Base-by-base conservation (phyloP, 2,329 filamentous ascomycete genomes). In the Trichoderma sp. region DNA sequence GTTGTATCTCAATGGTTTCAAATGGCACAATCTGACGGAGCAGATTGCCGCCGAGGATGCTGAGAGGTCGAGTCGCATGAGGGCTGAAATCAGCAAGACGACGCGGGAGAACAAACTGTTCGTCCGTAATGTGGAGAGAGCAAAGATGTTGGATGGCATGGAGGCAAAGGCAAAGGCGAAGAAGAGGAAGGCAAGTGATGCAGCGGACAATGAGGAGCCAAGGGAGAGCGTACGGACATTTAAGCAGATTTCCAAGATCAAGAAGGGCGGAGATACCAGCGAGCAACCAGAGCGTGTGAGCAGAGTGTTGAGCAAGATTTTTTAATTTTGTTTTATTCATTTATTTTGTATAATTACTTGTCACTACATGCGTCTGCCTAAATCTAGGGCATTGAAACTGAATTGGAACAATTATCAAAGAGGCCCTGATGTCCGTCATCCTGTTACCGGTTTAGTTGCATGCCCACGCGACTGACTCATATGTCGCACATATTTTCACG, bases 1-100 rank as follows among this genome's bases (percentile, higher is more conserved):
- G 74, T 87, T 92, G 73, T 97, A 97, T 78, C 83, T 97, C 73
- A 91, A 89, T 74, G 93, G 92, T 1, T 95, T 96, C 83, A 96
- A 95, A 81, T 97, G 93, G 93, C 84, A 87, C 74, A 85, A 90
- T 76, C 81, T 91, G 74, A 94, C 92, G 71, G 91, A 93, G 80
- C 92, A 95, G 82, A 94, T 95, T 75, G 87, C 92, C 53, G 88
- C 91, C 32, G 93, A 97, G 84, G 93, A 95, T 79, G 93, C 93
- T 6, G 93, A 95, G 81, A 84, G 93, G 71, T 87, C 90, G 68
- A 92, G 90, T 76, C 87, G 93, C 76, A 89, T 96, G 87, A 84
- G 92, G 71, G 91, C 92, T 13, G 93, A 96, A 81, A 92, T 96
- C 75, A 87, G 88, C 77, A 90, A 91, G 84, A 89, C 91, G 61